Conservation (phyloP, 768 basidiomycete species). For the Suillus hirtellus region DNA sequence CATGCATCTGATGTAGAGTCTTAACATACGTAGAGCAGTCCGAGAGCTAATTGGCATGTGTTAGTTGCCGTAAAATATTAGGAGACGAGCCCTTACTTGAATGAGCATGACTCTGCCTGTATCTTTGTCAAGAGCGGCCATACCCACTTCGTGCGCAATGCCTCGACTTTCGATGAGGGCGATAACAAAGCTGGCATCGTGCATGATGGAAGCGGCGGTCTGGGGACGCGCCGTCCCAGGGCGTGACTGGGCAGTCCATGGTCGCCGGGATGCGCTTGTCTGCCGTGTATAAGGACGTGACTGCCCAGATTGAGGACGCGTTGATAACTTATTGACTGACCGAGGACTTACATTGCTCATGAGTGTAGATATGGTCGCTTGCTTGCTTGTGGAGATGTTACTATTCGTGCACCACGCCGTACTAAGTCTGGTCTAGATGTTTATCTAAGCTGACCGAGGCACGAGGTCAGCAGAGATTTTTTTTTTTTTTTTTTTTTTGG, state of each 20-base stretch:
- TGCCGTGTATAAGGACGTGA: slow-evolving; percentile 13
- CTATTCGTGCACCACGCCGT: too few species aligned
- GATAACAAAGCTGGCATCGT: slow-evolving; percentile 63
- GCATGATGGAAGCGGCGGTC: slow-evolving; percentile 58
- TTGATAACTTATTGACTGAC: slow-evolving; percentile 10
- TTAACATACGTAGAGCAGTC: slow-evolving; percentile 91
- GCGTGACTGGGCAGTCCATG: slow-evolving; percentile 59
- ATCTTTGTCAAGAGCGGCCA: slow-evolving; percentile 82
- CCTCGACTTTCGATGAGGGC: slow-evolving; percentile 79
- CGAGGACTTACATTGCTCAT: not conserved
- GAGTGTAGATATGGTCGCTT: not conserved
- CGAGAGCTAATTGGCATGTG: slow-evolving; percentile 52
- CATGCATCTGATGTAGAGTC: slow-evolving; percentile 81
- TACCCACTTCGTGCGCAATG: slow-evolving; percentile 80
- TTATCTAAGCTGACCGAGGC: too few species aligned
- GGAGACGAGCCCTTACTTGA: slow-evolving; percentile 52
- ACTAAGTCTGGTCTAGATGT: too few species aligned
- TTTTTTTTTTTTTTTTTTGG: too few species aligned
- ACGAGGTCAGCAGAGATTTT: too few species aligned
- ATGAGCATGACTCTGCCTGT: slow-evolving; percentile 75
- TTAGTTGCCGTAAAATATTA: slow-evolving; percentile 9
- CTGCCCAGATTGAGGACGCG: slow-evolving; percentile 17
- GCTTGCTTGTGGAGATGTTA: not conserved
- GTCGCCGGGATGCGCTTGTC: slow-evolving; percentile 34
- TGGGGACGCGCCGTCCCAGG: slow-evolving; percentile 53